A percentile compares a stretch with the other conserved stretches of the same genome.
phyloP scores from a whole-genome alignment of 495 filamentous ascomycete species.

The Xylaria acuta region DNA sequence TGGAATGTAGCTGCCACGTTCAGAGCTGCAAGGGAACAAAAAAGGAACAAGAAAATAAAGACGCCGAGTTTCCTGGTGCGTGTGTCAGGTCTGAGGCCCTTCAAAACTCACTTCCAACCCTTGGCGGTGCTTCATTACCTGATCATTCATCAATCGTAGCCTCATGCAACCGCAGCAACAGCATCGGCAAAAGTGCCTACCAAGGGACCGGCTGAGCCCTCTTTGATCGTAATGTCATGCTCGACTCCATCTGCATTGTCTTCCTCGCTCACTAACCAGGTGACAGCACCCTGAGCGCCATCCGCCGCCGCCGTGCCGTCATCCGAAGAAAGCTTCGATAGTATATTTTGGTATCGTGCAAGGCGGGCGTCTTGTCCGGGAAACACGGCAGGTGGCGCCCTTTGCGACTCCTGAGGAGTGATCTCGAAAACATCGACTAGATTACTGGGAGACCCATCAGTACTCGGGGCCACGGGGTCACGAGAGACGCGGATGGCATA shows the following conservation, averaged over 20 bases:
- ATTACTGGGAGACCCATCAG: conserved; percentile 51
- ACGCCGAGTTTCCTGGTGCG: background rate
- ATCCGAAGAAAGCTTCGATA: conserved; percentile 55
- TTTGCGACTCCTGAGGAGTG: conserved; percentile 52
- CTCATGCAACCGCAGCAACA: conserved; percentile 49
- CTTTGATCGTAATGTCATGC: conserved; percentile 48
- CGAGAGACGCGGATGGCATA: conserved; percentile 39
- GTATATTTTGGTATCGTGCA: conserved; percentile 58
- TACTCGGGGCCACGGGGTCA: background rate
- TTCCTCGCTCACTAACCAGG: conserved; percentile 55
- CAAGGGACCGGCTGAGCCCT: conserved; percentile 50
- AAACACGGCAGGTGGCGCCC: conserved; percentile 39
- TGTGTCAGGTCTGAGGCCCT: background rate
- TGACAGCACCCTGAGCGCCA: conserved; percentile 45
- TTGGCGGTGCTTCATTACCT: conserved; percentile 21
- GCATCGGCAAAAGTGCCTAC: conserved; percentile 60
- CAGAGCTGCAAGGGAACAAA: background rate
- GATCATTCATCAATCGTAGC: conserved; percentile 23
- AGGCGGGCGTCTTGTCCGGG: conserved; percentile 53
- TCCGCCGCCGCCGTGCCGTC: conserved; percentile 43
- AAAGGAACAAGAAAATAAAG: background rate
- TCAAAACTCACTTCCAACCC: background rate
- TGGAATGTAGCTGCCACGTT: background rate
- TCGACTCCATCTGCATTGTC: conserved; percentile 53
- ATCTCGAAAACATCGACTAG: conserved; percentile 67